phyloP scores from a whole-genome alignment of 495 filamentous ascomycete species.

The Tuber microsphaerosporum region DNA sequence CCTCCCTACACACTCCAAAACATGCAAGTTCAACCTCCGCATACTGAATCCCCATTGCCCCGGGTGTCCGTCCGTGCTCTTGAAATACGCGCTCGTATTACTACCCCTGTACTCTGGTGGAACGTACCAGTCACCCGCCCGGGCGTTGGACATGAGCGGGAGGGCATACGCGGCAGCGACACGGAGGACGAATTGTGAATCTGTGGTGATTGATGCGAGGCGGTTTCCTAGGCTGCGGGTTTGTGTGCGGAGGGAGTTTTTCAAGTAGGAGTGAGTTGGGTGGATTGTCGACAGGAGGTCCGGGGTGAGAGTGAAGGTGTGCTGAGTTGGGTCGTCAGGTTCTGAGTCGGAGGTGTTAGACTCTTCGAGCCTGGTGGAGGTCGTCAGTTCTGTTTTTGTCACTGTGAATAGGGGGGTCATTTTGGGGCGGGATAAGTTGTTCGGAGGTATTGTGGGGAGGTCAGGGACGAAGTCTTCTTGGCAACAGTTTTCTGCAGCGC shows the following conservation, averaged over 20 bases:
- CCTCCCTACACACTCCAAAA: conserved; percentile 57
- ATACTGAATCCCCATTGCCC: conserved; percentile 84
- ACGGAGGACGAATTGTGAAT: conserved; percentile 59
- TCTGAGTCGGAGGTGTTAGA: not conserved
- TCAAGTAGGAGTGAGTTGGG: conserved; percentile 11
- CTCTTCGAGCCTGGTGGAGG: not conserved
- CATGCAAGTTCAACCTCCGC: conserved; percentile 72
- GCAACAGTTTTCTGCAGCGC: not conserved
- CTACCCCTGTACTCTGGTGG: conserved; percentile 51
- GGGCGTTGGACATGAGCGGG: conserved; percentile 87
- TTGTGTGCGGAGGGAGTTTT: conserved; percentile 42
- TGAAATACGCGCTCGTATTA: conserved; percentile 77
- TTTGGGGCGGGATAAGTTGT: not conserved
- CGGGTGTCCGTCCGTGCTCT: conserved; percentile 91
- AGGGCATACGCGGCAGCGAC: conserved; percentile 51
- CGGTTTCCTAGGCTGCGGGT: conserved; percentile 76
- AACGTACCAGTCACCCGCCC: conserved; percentile 96
- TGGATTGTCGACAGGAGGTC: not conserved
- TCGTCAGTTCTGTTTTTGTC: not conserved
- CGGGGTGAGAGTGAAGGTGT: not conserved
- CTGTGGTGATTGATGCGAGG: conserved; percentile 61
- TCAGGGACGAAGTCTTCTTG: not conserved
- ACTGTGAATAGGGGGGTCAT: not conserved
- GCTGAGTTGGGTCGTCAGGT: not conserved
- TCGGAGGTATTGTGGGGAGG: not conserved